phyloP scores from a whole-genome alignment of 2,329 filamentous ascomycete genomes.

The Aspergillus sp. region DNA sequence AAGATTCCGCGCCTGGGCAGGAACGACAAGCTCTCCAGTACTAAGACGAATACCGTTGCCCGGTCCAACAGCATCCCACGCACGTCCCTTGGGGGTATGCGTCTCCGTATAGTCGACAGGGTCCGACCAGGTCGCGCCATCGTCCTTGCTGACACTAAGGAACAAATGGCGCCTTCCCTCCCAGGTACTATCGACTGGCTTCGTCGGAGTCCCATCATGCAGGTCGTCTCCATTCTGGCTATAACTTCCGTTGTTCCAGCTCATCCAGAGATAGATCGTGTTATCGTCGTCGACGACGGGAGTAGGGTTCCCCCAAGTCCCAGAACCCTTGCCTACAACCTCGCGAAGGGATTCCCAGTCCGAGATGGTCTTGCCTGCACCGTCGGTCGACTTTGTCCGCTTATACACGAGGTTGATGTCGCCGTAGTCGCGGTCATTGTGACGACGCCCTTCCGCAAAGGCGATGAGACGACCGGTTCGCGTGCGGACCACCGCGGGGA shows the following conservation, averaged over 20 bases:
- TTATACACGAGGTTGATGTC: constrained; percentile 38
- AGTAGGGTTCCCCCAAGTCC: constrained; percentile 38
- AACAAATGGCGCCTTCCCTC: constrained; percentile 12
- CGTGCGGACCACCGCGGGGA: constrained; percentile 31
- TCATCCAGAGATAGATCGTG: constrained; percentile 38
- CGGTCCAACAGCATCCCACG: constrained; percentile 15
- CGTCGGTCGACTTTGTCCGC: constrained; percentile 29
- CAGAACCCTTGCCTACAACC: constrained; percentile 27
- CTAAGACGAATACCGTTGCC: constrained; percentile 9
- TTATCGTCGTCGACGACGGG: constrained; percentile 32
- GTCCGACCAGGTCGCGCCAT: constrained; percentile 13
- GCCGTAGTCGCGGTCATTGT: constrained; percentile 33
- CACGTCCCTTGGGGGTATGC: not conserved
- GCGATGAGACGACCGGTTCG: constrained; percentile 32
- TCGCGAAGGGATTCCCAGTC: constrained; percentile 34
- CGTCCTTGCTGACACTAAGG: constrained; percentile 6
- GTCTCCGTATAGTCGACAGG: constrained; percentile 10
- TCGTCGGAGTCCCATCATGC: not conserved
- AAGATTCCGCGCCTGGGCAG: constrained; percentile 12
- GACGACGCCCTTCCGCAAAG: constrained; percentile 33
- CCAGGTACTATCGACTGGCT: constrained; percentile 13
- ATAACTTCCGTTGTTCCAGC: constrained; percentile 34
- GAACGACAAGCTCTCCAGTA: constrained; percentile 13
- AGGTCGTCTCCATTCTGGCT: constrained; percentile 27
- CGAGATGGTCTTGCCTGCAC: constrained; percentile 23